Conservation (phyloP, 768 basidiomycete genomes). For the Kwoniella dejecticola region DNA sequence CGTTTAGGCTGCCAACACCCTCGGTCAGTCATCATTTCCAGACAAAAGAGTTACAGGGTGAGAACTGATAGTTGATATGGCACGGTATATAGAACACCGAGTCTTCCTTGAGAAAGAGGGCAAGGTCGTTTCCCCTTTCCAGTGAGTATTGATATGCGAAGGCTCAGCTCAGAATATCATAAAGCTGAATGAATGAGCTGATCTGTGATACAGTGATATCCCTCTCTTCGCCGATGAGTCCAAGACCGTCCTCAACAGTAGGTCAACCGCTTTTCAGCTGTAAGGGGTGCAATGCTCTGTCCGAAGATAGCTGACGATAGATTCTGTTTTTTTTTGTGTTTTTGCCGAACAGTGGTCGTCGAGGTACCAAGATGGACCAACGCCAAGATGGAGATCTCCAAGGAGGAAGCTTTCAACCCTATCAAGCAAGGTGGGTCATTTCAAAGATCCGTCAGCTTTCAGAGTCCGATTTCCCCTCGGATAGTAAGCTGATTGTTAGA, state of each 20-base stretch:
- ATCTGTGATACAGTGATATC: conserved; percentile 82
- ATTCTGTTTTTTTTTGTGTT: not conserved
- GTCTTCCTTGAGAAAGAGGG: conserved; percentile 90
- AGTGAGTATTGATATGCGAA: conserved; percentile 38
- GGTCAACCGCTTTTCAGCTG: conserved; percentile 57
- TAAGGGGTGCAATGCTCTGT: not conserved
- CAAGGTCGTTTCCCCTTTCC: conserved; percentile 60
- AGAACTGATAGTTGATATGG: too few relatives aligned
- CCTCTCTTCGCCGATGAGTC: conserved; percentile 95
- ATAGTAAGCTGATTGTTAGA: too few relatives aligned
- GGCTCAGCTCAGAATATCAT: not conserved
- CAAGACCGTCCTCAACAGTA: conserved; percentile 96
- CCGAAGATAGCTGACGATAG: not conserved
- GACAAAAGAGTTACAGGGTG: not conserved
- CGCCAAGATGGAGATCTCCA: conserved; percentile 99
- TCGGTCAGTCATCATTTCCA: conserved; percentile 64
- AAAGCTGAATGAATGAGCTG: not conserved
- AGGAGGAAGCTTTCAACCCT: conserved; percentile 98
- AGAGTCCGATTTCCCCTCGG: too few relatives aligned
- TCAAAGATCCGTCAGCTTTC: not conserved
- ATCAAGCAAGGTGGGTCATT: conserved; percentile 78
- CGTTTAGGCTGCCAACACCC: conserved; percentile 74
- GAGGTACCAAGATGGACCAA: conserved; percentile 92
- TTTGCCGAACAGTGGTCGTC: conserved; percentile 46
- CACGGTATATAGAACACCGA: conserved; percentile 83